These are phyloP conservation scores for Tricholoma furcatifolium DNA, from an alignment of 768 basidiomycete species.

Conservation along the genomic window DNA sequence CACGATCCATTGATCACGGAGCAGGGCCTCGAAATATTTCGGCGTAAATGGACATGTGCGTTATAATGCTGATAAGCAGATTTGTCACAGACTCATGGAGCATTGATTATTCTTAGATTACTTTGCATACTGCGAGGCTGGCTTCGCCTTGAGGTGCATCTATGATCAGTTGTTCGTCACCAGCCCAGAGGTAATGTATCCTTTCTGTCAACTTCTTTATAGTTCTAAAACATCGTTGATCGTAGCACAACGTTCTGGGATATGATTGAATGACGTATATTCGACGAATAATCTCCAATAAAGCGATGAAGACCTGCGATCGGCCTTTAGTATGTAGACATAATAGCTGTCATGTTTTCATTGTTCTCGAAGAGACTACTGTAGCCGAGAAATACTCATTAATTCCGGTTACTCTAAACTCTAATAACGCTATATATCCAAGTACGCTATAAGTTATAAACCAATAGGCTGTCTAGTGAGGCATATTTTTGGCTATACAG, in stretches of 20 bases:
- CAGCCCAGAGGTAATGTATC: constrained; percentile 1
- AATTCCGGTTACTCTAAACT: too few species aligned
- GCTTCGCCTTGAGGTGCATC: constrained; percentile 9
- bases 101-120: constrained; percentile 6
- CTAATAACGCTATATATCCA: background rate
- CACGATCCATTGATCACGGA: constrained; percentile 2
- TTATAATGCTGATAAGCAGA: background rate
- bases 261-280: too few species aligned
- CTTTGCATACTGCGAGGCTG: constrained; percentile 10
- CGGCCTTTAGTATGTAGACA: too few species aligned
- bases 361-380: too few species aligned
- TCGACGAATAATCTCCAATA: too few species aligned
- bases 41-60: constrained; percentile 12
- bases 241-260: constrained; percentile 5
- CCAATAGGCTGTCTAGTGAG: too few species aligned
- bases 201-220: background rate
- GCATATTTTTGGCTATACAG: too few species aligned
- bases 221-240: background rate
- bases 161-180: constrained; percentile 7
- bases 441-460: too few species aligned
- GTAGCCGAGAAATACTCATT: background rate
- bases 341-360: too few species aligned
- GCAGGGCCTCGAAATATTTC: constrained; percentile 6
- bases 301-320: too few species aligned
- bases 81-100: background rate